These are phyloP conservation scores for Lentithecium fluviatile DNA, from an alignment of 495 filamentous ascomycete species.

Conservation along the genomic window DNA sequence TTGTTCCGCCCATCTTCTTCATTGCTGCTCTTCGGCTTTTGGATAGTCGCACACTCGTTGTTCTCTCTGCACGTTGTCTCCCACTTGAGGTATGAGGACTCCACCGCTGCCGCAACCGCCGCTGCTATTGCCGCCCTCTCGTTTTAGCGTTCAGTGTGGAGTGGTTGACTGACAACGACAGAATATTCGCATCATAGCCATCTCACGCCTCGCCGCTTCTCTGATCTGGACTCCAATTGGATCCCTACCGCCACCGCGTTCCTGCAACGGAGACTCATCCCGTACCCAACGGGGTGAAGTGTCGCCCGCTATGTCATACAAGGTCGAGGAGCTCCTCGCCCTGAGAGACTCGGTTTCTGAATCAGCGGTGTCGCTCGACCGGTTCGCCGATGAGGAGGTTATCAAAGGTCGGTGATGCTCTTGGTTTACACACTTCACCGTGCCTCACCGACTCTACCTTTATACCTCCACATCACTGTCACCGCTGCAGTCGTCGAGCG, in stretches of 20 bases:
- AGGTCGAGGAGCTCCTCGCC: constrained; percentile 39
- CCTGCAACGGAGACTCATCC: neutral
- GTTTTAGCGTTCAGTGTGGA: neutral
- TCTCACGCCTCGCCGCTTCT: constrained; percentile 25
- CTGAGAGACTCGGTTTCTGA: constrained; percentile 40
- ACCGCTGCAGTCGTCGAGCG: no score
- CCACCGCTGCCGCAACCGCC: neutral
- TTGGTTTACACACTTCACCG: neutral
- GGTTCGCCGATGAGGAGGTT: constrained; percentile 72
- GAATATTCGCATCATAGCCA: constrained; percentile 34
- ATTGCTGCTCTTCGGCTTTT: constrained; percentile 35
- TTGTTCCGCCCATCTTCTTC: constrained; percentile 29
- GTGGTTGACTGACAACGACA: constrained; percentile 2
- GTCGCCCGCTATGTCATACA: constrained; percentile 31
- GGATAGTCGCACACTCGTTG: constrained; percentile 32
- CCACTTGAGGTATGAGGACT: constrained; percentile 24
- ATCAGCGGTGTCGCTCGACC: constrained; percentile 49
- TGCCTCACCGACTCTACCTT: neutral
- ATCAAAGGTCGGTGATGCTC: constrained; percentile 50
- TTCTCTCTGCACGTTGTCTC: constrained; percentile 15
- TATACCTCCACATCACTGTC: no score
- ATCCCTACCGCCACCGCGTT: neutral
- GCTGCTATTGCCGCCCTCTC: neutral
- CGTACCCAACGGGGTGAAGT: neutral
- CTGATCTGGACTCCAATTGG: constrained; percentile 8